Conservation (phyloP, 768 basidiomycete species). For the Filobasidium floriforme region DNA sequence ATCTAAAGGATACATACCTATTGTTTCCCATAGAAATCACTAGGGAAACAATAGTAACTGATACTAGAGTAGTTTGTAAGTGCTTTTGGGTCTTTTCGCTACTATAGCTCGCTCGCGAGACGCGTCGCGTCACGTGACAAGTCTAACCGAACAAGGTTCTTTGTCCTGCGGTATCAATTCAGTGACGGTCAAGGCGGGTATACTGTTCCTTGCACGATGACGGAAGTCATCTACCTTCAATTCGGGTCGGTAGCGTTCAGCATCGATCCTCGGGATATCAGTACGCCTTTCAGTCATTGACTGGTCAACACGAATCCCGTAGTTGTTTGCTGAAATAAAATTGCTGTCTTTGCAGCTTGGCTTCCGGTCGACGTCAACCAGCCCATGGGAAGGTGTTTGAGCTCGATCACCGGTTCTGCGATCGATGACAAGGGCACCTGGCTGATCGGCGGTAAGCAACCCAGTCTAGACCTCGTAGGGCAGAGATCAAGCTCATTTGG, state of each 20-base stretch:
- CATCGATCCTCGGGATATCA: constrained; percentile 8
- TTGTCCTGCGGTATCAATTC: no score
- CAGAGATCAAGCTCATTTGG: not conserved
- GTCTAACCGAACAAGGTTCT: no score
- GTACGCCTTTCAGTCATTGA: no score
- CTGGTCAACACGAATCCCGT: no score
- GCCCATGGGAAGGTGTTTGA: not conserved
- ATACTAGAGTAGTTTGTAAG: no score
- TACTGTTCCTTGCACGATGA: constrained; percentile 1
- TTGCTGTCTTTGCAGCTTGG: not conserved
- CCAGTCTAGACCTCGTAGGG: not conserved
- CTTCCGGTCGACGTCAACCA: not conserved
- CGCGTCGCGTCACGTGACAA: no score
- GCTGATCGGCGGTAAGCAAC: not conserved
- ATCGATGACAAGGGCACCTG: not conserved
- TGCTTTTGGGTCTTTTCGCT: no score
- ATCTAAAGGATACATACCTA: no score
- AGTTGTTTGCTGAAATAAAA: no score
- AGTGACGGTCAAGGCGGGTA: not conserved
- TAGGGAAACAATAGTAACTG: no score
- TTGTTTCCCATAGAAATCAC: no score
- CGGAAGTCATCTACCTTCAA: constrained; percentile 1
- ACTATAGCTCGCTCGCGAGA: no score
- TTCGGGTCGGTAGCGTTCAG: not conserved
- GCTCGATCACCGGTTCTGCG: not conserved